These are phyloP conservation scores for Lactarius trivialis DNA, from an alignment of 768 basidiomycete species.

Conservation along the genomic window DNA sequence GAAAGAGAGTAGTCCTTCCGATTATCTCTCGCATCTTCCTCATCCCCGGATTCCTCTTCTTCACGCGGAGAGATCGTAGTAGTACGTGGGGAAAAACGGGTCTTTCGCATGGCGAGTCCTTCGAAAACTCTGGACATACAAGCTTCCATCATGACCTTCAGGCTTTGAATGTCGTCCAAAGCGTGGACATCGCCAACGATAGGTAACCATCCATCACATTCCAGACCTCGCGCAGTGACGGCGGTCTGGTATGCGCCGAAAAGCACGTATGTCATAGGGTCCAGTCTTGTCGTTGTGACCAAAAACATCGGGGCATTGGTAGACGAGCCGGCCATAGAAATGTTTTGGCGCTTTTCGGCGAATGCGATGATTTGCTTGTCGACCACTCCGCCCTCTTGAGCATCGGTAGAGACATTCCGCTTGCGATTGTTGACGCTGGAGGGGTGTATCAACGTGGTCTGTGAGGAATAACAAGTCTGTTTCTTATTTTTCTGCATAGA, in stretches of 20 bases:
- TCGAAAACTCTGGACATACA: constrained; percentile 90
- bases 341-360: constrained; percentile 76
- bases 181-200: constrained; percentile 66
- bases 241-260: constrained; percentile 81
- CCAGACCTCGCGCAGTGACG: constrained; percentile 64
- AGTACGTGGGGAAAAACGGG: constrained; percentile 32
- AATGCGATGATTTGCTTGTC: constrained; percentile 80
- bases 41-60: constrained; percentile 53
- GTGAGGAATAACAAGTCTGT: constrained; percentile 15
- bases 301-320: constrained; percentile 49
- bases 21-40: constrained; percentile 37
- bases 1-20: constrained; percentile 48
- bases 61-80: constrained; percentile 36
- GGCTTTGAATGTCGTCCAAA: constrained; percentile 73
- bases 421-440: constrained; percentile 80
- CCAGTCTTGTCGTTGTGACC: constrained; percentile 75
- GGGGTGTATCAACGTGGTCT: constrained; percentile 78
- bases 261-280: constrained; percentile 83
- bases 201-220: constrained; percentile 89
- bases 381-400: constrained; percentile 26
- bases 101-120: constrained; percentile 53
- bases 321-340: constrained; percentile 40
- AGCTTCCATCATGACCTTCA: constrained; percentile 73
- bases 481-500: neutral
- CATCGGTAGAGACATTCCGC: constrained; percentile 35